Base-by-base conservation (phyloP, 148 eudicot species). In the Vaccinium myrtillus region DNA sequence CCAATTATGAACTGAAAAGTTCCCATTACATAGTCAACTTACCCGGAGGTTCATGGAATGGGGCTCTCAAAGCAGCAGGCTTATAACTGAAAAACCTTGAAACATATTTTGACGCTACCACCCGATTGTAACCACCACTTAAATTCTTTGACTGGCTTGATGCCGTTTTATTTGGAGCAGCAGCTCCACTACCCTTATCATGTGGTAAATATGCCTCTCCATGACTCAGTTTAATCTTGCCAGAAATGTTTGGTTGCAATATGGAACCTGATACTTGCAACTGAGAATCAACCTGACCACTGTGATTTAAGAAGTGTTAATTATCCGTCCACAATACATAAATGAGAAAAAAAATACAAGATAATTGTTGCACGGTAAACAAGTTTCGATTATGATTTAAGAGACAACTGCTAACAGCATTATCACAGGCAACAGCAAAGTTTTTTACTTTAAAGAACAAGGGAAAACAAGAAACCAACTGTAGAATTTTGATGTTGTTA, bases 181-280 rank as follows among this genome's bases (percentile, higher is more conserved):
- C 94, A 90, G 93, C 92, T 89, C 99, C 95, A 82, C 96, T 89
- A 79, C 99, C 97, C 88, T 97, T 97, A 88, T 97, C 99, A 87
- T 97, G 99, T 27, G 98, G 99, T 51, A 97, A 86, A 89, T 97
- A 95, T 71, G 96, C 98, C 87, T 97, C 99, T 70, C 99, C 99
- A 79, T 91, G 95, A 89, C 99, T 94, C 82, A 97, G 79, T 89
- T 95, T 97, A 83, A 95, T 95, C 69, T 94, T 94, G 67, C 99
- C 99, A 77, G 99, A 97, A 75, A 97, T 93, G 88, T 93, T 94
- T 55, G 99, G 99, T 91, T 97, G 94, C 93, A 95, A 84, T 76
- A 97, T 95, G 73, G 98, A 97, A 59, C 99, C 98, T 56, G 93
- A 89, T 87, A 97, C 83, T 89, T 95, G 99, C 92, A 97, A 88